Percentiles rank a stretch among this genome's conserved stretches.
These are phyloP conservation scores for Colletotrichum simmondsii DNA, from an alignment of 2,329 filamentous ascomycete genomes.

Conservation along the genomic window DNA sequence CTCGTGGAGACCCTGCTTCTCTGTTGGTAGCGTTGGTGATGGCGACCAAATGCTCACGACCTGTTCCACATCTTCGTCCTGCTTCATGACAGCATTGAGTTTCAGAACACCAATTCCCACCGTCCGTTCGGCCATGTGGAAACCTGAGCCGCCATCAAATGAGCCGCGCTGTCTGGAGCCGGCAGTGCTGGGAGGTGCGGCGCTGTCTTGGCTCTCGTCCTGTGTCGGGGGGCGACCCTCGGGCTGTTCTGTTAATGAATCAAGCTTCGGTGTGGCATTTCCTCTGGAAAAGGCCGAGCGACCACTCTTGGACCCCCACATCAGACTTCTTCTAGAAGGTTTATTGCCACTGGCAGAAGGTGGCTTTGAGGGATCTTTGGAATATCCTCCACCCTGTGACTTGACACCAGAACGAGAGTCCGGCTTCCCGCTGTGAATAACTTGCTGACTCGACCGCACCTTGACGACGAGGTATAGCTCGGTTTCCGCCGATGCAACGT, in stretches of 20 bases:
- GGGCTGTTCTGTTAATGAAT: constrained; percentile 63
- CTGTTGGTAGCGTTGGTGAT: constrained; percentile 61
- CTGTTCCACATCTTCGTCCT: constrained; percentile 78
- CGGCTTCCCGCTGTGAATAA: constrained; percentile 56
- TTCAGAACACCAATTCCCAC: constrained; percentile 83
- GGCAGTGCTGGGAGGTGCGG: constrained; percentile 63
- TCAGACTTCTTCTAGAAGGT: constrained; percentile 64
- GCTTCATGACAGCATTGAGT: constrained; percentile 79
- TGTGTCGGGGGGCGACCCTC: constrained; percentile 49
- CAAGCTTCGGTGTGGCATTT: constrained; percentile 60
- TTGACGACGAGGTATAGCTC: constrained; percentile 88
- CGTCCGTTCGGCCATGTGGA: constrained; percentile 70
- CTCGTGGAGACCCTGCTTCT: constrained; percentile 68
- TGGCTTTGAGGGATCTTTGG: constrained; percentile 53
- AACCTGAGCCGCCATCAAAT: constrained; percentile 43
- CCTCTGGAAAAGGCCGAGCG: constrained; percentile 66
- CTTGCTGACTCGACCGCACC: constrained; percentile 71
- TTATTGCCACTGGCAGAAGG: constrained; percentile 55
- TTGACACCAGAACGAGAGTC: constrained; percentile 62
- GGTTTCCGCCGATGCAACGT: constrained; percentile 69
- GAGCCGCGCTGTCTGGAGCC: constrained; percentile 54
- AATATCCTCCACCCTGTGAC: constrained; percentile 49
- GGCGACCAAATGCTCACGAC: constrained; percentile 83
- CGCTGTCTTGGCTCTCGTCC: constrained; percentile 55
- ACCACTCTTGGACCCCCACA: constrained; percentile 69